Percentiles rank a stretch among this genome's conserved stretches.
Conservation (phyloP, 148 eudicot species). For the Silene uniflora region DNA sequence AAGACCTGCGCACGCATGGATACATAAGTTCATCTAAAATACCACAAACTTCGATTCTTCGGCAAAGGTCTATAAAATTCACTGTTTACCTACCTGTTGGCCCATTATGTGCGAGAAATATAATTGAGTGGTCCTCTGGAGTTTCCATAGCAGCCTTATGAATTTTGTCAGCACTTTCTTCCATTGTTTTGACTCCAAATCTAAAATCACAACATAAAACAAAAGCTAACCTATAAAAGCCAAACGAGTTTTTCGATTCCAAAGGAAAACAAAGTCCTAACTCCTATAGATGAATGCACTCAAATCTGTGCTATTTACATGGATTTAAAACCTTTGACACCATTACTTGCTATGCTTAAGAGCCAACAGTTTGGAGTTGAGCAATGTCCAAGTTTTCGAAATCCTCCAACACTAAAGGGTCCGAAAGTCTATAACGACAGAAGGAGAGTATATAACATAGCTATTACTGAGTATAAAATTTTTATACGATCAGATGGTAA, state of each 20-base stretch:
- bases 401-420: too few relatives aligned
- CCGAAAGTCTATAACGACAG: too few relatives aligned
- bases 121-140: conserved; percentile 57
- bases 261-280: neutral
- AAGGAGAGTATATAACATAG: too few relatives aligned
- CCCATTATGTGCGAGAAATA: conserved; percentile 88
- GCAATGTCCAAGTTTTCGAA: too few relatives aligned
- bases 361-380: too few relatives aligned
- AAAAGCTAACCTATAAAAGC: neutral
- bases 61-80: neutral
- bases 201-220: conserved; percentile 29
- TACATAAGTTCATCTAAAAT: neutral
- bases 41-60: neutral
- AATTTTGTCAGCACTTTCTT: conserved; percentile 71
- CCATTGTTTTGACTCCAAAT: conserved; percentile 62
- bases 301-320: too few relatives aligned
- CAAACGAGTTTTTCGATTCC: neutral
- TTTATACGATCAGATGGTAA: too few relatives aligned
- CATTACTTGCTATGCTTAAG: too few relatives aligned
- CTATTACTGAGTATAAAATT: too few relatives aligned
- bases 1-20: conserved; percentile 49
- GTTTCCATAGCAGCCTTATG: conserved; percentile 51
- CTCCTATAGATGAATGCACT: too few relatives aligned
- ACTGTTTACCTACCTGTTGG: conserved; percentile 51
- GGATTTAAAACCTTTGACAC: too few relatives aligned